A percentile compares a stretch with the other conserved stretches of the same genome.
These are phyloP conservation scores for Penicillium sp. DNA, from an alignment of 2,329 filamentous ascomycete species.

Conservation along the genomic window DNA sequence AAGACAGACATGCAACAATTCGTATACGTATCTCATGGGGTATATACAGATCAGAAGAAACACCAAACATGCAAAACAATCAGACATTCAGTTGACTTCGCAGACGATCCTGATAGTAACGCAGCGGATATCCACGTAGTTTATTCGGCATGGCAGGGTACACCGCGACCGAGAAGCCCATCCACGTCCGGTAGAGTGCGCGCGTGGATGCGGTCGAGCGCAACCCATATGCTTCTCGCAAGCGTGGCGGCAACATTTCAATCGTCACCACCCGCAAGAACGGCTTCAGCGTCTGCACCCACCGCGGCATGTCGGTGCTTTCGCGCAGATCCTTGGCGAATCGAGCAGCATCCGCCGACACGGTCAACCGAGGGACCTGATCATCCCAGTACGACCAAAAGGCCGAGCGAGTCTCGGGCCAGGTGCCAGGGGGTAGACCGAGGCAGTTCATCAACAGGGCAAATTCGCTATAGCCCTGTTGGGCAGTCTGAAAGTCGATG, in stretches of 20 bases:
- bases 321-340: conserved; percentile 28
- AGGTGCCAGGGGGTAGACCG: conserved; percentile 24
- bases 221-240: conserved; percentile 33
- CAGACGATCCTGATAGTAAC: conserved; percentile 29
- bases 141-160: conserved; percentile 32
- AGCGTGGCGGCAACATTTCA: conserved; percentile 31
- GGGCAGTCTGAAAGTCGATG: conserved; percentile 29
- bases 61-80: not conserved
- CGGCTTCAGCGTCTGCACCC: conserved; percentile 29
- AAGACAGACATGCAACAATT: not conserved
- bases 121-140: conserved; percentile 28
- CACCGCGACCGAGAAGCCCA: conserved; percentile 30
- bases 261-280: conserved; percentile 29
- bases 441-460: conserved; percentile 25
- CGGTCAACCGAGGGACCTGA: conserved; percentile 25
- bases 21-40: not conserved
- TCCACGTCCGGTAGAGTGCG: conserved; percentile 27
- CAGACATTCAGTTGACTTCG: conserved; percentile 24
- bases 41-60: not conserved
- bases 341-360: conserved; percentile 26
- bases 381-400: conserved; percentile 38
- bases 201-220: conserved; percentile 25
- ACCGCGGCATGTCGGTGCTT: conserved; percentile 25
- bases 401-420: conserved; percentile 28
- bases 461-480: conserved; percentile 31